These are phyloP conservation scores for Phytophthora brassicae DNA, from an alignment of 352 stramenopile genomes.

Conservation along the genomic window DNA sequence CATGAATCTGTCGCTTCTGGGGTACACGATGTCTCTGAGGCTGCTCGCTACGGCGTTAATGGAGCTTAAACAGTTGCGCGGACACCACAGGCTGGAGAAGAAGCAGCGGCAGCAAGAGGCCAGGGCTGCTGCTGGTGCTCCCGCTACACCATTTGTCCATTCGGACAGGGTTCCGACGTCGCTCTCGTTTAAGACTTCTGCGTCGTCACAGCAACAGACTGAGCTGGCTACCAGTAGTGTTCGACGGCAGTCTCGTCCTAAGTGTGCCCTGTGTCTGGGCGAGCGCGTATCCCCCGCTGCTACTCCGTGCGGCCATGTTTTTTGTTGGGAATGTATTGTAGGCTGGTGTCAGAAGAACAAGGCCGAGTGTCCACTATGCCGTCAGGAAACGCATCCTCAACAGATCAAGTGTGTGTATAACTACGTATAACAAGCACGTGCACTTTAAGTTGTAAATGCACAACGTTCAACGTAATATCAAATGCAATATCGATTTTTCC, in stretches of 20 bases:
- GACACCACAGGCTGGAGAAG: conserved; percentile 45
- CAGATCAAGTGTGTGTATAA: conserved; percentile 93
- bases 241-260: conserved; percentile 39
- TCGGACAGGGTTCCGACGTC: conserved; percentile 47
- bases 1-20: conserved; percentile 75
- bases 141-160: conserved; percentile 25
- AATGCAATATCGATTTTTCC: too few relatives aligned
- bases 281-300: conserved; percentile 70
- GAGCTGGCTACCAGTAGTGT: background rate
- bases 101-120: conserved; percentile 47
- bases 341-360: conserved; percentile 93
- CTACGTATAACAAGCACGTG: conserved; percentile 58
- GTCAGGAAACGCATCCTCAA: conserved; percentile 84
- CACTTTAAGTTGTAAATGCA: conserved; percentile 10
- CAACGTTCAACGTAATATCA: conserved; percentile 32
- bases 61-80: conserved; percentile 54
- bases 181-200: conserved; percentile 13
- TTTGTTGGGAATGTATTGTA: conserved; percentile 94
- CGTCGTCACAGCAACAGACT: conserved; percentile 1
- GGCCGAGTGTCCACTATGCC: conserved; percentile 88
- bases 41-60: conserved; percentile 49
- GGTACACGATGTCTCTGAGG: conserved; percentile 79
- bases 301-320: conserved; percentile 90
- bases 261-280: conserved; percentile 88
- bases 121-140: conserved; percentile 9